phyloP scores from a whole-genome alignment of 805 yeast genomes.

The Spencermartinsiella europaea region DNA sequence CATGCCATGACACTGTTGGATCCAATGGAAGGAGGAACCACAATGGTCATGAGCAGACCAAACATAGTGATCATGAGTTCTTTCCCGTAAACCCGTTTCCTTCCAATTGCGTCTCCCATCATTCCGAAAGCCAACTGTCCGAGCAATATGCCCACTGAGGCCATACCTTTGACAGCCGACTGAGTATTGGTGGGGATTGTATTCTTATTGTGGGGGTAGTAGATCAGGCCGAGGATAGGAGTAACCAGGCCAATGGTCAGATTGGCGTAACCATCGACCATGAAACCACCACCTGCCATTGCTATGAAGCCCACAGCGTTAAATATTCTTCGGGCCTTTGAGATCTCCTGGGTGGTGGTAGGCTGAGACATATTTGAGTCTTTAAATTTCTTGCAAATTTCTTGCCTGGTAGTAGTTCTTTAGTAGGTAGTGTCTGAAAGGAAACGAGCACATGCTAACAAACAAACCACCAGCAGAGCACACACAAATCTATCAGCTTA shows the following conservation, averaged over 20 bases:
- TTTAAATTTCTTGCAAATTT: too few species aligned
- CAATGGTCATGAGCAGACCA: slow-evolving; percentile 65
- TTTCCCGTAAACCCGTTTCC: slow-evolving; percentile 81
- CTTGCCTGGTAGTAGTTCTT: too few species aligned
- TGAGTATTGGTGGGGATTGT: slow-evolving; percentile 62
- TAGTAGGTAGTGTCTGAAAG: too few species aligned
- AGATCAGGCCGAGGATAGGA: slow-evolving; percentile 72
- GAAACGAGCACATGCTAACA: too few species aligned
- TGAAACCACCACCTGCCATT: slow-evolving; percentile 91
- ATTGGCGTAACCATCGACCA: slow-evolving; percentile 90
- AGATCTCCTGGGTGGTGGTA: background rate
- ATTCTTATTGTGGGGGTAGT: slow-evolving; percentile 36
- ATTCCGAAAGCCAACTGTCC: slow-evolving; percentile 86
- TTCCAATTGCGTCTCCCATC: slow-evolving; percentile 75
- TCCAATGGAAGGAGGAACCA: slow-evolving; percentile 63
- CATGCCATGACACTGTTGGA: slow-evolving; percentile 67
- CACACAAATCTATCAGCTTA: too few species aligned
- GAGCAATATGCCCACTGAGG: slow-evolving; percentile 90
- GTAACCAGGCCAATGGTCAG: slow-evolving; percentile 83
- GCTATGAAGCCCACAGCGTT: slow-evolving; percentile 37
- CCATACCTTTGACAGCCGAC: slow-evolving; percentile 78
- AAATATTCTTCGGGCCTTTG: background rate
- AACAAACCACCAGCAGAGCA: too few species aligned
- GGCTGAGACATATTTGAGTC: too few species aligned
- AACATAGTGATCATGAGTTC: slow-evolving; percentile 80